These are phyloP conservation scores for Hagleromyces aurorensis DNA, from an alignment of 805 yeast species.

Conservation along the genomic window DNA sequence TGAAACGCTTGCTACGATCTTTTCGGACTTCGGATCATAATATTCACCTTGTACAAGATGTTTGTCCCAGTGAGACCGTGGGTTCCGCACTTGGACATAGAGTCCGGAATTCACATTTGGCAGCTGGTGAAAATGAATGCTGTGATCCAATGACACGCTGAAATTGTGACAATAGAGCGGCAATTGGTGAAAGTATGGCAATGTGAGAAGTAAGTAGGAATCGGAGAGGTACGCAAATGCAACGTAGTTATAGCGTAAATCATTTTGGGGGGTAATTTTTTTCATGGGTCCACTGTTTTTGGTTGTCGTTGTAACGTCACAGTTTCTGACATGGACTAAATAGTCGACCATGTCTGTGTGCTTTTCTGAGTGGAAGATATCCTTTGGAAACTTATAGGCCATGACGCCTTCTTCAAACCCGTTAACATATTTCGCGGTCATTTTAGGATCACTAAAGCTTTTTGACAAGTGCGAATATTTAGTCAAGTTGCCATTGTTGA, in stretches of 20 bases:
- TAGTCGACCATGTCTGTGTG: constrained; percentile 19
- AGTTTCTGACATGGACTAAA: constrained; percentile 19
- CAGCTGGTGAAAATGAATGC: constrained; percentile 52
- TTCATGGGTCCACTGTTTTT: constrained; percentile 2
- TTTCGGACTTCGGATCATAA: constrained; percentile 38
- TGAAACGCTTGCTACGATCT: constrained; percentile 48
- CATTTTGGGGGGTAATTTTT: constrained; percentile 17
- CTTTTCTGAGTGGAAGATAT: constrained; percentile 24
- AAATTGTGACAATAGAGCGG: constrained; percentile 40
- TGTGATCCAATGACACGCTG: constrained; percentile 58
- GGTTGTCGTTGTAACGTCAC: constrained; percentile 4
- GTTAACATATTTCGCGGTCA: constrained; percentile 18
- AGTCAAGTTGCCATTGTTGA: constrained; percentile 6
- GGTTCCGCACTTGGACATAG: constrained; percentile 39
- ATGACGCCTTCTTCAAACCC: constrained; percentile 30
- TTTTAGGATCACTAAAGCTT: constrained; percentile 4
- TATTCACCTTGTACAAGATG: constrained; percentile 52
- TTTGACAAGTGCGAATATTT: constrained; percentile 7
- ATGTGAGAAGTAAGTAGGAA: constrained; percentile 43
- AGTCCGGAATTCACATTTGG: constrained; percentile 43
- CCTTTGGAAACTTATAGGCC: constrained; percentile 32
- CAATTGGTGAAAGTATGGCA: constrained; percentile 44
- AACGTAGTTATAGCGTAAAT: constrained; percentile 39
- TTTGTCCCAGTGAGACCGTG: constrained; percentile 45
- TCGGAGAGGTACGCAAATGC: constrained; percentile 56